Conservation (phyloP, 1,139 yeast species). For the Taphrina pruni region DNA sequence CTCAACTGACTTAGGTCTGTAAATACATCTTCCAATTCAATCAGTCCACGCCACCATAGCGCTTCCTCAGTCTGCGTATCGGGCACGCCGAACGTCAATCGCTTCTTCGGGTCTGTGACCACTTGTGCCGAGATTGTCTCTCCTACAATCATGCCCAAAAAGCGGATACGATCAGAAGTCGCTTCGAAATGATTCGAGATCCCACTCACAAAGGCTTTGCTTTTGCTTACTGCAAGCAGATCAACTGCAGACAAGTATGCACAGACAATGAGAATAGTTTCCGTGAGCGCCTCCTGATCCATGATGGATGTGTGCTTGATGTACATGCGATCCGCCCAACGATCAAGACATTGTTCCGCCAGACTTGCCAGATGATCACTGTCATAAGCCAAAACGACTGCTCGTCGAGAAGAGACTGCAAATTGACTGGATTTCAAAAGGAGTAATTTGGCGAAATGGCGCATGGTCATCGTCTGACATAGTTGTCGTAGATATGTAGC, state of each 20-base stretch:
- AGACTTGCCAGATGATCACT: not conserved
- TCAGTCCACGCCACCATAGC: conserved; percentile 12
- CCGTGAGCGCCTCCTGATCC: conserved; percentile 23
- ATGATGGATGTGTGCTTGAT: conserved; percentile 13
- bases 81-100: conserved; percentile 29
- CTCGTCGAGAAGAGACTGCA: conserved; percentile 21
- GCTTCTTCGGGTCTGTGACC: conserved; percentile 16
- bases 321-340: conserved; percentile 23
- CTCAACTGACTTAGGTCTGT: not conserved
- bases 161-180: conserved; percentile 25
- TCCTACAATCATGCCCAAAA: conserved; percentile 35
- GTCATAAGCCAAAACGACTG: not conserved
- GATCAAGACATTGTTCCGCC: conserved; percentile 10
- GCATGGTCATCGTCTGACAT: not conserved
- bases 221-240: conserved; percentile 1
- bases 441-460: conserved; percentile 2
- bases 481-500: not conserved
- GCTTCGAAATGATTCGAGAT: conserved; percentile 24
- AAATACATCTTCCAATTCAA: conserved; percentile 9
- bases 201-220: conserved; percentile 11
- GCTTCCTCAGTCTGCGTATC: conserved; percentile 31
- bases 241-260: not conserved
- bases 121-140: conserved; percentile 27
- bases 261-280: conserved; percentile 13
- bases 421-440: conserved; percentile 1